Conservation (phyloP, 2,329 filamentous ascomycete genomes). For the Juglanconis sp. region DNA sequence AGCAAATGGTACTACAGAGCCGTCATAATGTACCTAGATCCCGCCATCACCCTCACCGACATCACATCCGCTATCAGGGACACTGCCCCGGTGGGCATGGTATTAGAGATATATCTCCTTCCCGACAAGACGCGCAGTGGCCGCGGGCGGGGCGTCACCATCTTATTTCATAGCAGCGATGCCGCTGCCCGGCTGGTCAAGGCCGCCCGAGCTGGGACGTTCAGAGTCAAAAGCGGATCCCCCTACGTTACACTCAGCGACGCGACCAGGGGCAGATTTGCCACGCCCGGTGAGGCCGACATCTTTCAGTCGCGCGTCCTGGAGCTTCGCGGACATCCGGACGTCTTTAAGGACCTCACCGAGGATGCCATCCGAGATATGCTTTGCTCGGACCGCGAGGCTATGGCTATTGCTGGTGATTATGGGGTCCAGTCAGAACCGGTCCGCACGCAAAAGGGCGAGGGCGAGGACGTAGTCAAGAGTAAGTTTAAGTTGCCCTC, state of each 20-base stretch:
- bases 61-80: too few species aligned
- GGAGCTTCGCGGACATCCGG: background rate
- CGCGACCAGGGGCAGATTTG: background rate
- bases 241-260: background rate
- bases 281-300: background rate
- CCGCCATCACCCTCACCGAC: too few species aligned
- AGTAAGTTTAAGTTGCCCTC: background rate
- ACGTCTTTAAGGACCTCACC: background rate
- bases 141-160: background rate
- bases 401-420: background rate
- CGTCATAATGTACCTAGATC: too few species aligned
- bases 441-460: background rate
- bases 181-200: background rate
- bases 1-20: too few species aligned
- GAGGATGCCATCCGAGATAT: background rate
- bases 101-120: background rate
- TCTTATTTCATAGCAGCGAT: background rate
- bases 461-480: background rate
- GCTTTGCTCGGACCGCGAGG: background rate
- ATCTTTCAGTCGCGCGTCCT: background rate
- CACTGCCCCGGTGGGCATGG: background rate
- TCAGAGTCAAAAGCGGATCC: background rate
- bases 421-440: background rate
- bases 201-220: background rate
- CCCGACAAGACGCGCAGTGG: background rate